Percentiles rank a stretch among this genome's conserved stretches.
These are phyloP conservation scores for Vanrija pseudolonga DNA, from an alignment of 1,284 basidiomycete genomes.

Conservation along the genomic window DNA sequence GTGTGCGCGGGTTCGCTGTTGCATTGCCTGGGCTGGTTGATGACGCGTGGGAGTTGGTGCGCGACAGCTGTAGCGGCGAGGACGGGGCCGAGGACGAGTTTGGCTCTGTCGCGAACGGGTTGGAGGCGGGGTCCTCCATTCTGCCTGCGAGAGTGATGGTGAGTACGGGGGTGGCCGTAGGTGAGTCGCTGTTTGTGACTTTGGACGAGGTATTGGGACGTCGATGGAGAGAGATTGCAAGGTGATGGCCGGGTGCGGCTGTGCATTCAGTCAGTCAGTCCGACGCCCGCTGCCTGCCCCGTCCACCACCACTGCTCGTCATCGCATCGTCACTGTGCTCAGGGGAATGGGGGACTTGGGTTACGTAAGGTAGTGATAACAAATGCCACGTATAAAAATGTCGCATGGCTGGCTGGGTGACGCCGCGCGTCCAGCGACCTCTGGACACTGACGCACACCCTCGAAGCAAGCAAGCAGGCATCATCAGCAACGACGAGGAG, in stretches of 20 bases:
- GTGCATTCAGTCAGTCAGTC: not conserved
- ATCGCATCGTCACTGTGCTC: not conserved
- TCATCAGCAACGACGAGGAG: not conserved
- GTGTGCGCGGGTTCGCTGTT: too few relatives aligned
- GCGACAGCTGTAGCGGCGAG: slow-evolving; percentile 12
- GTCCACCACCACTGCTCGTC: not conserved
- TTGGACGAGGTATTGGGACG: not conserved
- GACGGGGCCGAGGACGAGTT: not conserved
- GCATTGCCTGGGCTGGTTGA: not conserved
- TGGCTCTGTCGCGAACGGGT: slow-evolving; percentile 17
- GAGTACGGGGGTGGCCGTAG: not conserved
- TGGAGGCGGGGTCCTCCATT: slow-evolving; percentile 19
- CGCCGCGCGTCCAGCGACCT: slow-evolving; percentile 12
- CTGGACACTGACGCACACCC: not conserved
- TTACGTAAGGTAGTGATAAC: too few relatives aligned
- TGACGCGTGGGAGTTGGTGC: slow-evolving; percentile 10
- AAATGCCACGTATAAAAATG: too few relatives aligned
- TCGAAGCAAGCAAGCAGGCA: too few relatives aligned
- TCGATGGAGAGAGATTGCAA: not conserved
- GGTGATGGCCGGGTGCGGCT: not conserved
- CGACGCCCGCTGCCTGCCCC: not conserved
- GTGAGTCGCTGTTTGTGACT: not conserved
- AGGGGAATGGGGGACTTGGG: too few relatives aligned
- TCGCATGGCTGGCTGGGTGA: not conserved
- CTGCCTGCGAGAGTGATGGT: not conserved